These are phyloP conservation scores for Penicillium cosmopolitanum DNA, from an alignment of 495 filamentous ascomycete genomes.

Conservation along the genomic window DNA sequence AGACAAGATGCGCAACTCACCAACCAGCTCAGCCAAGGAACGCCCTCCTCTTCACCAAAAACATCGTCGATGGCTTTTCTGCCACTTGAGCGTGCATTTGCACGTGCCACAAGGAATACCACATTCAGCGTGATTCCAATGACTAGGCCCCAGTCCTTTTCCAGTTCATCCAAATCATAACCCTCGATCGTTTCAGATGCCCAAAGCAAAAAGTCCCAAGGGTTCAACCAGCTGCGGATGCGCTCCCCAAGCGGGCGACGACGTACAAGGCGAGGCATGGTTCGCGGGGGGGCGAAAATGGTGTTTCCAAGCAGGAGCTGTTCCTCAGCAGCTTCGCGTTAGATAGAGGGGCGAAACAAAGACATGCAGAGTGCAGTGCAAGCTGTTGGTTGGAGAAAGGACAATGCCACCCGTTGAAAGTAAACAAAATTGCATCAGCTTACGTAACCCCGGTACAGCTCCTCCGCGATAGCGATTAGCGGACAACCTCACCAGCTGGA, in stretches of 20 bases:
- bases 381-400: constrained; percentile 7
- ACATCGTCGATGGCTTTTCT: constrained; percentile 70
- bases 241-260: constrained; percentile 74
- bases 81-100: constrained; percentile 60
- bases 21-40: constrained; percentile 73
- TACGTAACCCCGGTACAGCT: constrained; percentile 25
- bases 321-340: constrained; percentile 29
- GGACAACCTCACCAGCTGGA: constrained; percentile 8
- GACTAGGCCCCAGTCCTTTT: constrained; percentile 71
- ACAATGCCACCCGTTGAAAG: constrained; percentile 14
- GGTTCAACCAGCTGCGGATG: constrained; percentile 77
- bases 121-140: constrained; percentile 78
- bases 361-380: constrained; percentile 13
- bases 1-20: constrained; percentile 55
- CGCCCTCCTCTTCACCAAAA: constrained; percentile 71
- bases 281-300: constrained; percentile 23
- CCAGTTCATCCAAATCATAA: constrained; percentile 80
- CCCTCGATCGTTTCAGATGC: constrained; percentile 88
- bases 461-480: constrained; percentile 28
- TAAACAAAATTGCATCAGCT: constrained; percentile 36
- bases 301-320: constrained; percentile 19
- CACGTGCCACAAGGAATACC: constrained; percentile 78
- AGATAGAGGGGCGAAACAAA: constrained; percentile 5
- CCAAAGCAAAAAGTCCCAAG: constrained; percentile 85
- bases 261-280: constrained; percentile 80